These are phyloP conservation scores for Takashimella koratensis DNA, from an alignment of 1,284 basidiomycete species.

Conservation along the genomic window DNA sequence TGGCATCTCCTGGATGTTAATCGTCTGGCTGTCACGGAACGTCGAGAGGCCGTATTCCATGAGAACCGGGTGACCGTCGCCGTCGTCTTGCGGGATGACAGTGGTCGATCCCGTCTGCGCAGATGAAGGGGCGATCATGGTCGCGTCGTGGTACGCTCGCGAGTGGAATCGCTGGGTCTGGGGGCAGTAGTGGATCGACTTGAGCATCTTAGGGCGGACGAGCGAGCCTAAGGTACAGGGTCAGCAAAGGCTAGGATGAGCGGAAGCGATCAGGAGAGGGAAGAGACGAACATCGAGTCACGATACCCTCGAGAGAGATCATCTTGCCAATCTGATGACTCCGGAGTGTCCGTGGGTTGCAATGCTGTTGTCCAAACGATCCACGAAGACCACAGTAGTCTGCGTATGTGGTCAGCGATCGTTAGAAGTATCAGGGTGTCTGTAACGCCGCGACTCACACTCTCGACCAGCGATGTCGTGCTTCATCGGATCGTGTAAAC, in stretches of 20 bases:
- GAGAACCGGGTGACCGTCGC: conserved; percentile 78
- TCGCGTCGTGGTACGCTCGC: conserved; percentile 89
- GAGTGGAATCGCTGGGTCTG: conserved; percentile 79
- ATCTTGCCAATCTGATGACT: conserved; percentile 89
- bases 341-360: conserved; percentile 87
- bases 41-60: conserved; percentile 91
- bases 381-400: conserved; percentile 89
- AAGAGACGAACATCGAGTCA: conserved; percentile 71
- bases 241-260: neutral
- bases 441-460: conserved; percentile 53
- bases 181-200: conserved; percentile 92
- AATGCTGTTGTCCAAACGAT: conserved; percentile 98
- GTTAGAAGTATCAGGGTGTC: no score
- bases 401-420: no score
- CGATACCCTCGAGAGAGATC: conserved; percentile 97
- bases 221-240: conserved; percentile 61
- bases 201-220: conserved; percentile 96
- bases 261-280: neutral
- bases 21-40: conserved; percentile 94
- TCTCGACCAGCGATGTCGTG: conserved; percentile 74
- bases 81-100: conserved; percentile 88
- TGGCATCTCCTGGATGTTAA: conserved; percentile 99
- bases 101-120: conserved; percentile 62
- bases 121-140: conserved; percentile 67
- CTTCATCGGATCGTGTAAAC: conserved; percentile 73